phyloP scores from a whole-genome alignment of 1,284 basidiomycete genomes.

The Amylostereum areolatum region DNA sequence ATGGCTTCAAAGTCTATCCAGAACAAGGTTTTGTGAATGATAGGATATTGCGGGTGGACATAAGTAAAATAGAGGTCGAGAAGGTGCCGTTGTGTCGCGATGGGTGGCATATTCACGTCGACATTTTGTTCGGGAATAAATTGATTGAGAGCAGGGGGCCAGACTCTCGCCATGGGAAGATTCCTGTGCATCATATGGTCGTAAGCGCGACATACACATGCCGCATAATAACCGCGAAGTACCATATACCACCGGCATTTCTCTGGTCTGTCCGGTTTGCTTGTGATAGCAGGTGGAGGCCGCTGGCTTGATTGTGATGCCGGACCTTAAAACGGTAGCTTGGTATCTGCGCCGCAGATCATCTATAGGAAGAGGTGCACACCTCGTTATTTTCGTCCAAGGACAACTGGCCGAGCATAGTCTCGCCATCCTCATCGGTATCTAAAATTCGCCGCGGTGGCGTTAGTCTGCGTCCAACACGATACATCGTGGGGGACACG shows the following conservation, averaged over 20 bases:
- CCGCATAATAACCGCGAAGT: conserved; percentile 8
- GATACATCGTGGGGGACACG: neutral
- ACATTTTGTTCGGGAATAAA: conserved; percentile 35
- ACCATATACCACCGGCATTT: conserved; percentile 75
- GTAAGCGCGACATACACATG: too few species aligned
- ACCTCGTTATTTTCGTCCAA: conserved; percentile 80
- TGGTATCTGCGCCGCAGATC: neutral
- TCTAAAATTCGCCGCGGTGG: conserved; percentile 6
- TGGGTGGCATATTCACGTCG: conserved; percentile 46
- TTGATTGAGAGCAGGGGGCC: conserved; percentile 48
- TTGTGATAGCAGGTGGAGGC: conserved; percentile 68
- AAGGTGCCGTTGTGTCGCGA: conserved; percentile 58
- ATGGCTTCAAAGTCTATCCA: conserved; percentile 53
- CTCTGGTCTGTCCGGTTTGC: conserved; percentile 61
- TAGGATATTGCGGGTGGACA: conserved; percentile 73
- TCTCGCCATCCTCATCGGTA: conserved; percentile 34
- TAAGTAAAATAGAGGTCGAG: conserved; percentile 76
- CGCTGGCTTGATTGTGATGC: conserved; percentile 70
- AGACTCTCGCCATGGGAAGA: conserved; percentile 70
- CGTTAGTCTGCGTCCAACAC: neutral
- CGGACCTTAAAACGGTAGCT: conserved; percentile 45
- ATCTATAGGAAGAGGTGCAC: conserved; percentile 1
- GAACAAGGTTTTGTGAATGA: conserved; percentile 70
- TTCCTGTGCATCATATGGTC: conserved; percentile 37
- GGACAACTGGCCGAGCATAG: conserved; percentile 72